Base-by-base conservation (phyloP, 2,329 filamentous ascomycete species). In the Diaporthe longicolla region DNA sequence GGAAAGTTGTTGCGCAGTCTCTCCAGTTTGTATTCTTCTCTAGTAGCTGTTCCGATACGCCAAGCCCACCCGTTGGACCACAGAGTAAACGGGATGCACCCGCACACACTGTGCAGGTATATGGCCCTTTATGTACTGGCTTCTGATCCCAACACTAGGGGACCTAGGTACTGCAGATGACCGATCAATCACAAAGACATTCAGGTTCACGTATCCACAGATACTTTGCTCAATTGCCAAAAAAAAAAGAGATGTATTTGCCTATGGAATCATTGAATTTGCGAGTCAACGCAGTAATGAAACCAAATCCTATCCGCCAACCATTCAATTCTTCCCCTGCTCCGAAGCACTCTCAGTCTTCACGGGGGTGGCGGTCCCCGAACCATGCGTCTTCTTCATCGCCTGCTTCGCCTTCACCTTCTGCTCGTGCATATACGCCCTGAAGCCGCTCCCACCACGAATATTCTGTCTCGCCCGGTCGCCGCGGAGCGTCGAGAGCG, bases 351-450 rank as follows among this genome's bases (percentile, higher is more conserved):
- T 71, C 35, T 71, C 70, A 24, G 58, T 71, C 48, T 71, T 71
- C 6, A 54, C 57, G 55, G 57, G 69, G n/a, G 54, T 32, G n/a
- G 29, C 69, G 21, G 35, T 35, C 8, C n/a, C 55, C 10, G 69
- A 40, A 24, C 43, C 69, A 13, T 45, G 37, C 9, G 69, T 52
- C 55, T 48, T 71, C 48, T 54, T 71, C 3, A 71, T 61, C 0
- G 24, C 70, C 1, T 55, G 74, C 73, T 77, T 79, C 21, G 76
- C 77, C 72, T 78, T 77, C 21, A 50, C 70, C 75, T 80, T 80
- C 72, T 78, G 74, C 50, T 81, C 78, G 29, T 77, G 77, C 76
- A 80, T 77, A 45, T 79, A 80, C 74, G 78, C 74, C 58, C 76
- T 75, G 55, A 80, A 76, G 3, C 70, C 70, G 19, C 45, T 50